phyloP scores from a whole-genome alignment of 2,329 filamentous ascomycete genomes.

The Talaromyces sp. region DNA sequence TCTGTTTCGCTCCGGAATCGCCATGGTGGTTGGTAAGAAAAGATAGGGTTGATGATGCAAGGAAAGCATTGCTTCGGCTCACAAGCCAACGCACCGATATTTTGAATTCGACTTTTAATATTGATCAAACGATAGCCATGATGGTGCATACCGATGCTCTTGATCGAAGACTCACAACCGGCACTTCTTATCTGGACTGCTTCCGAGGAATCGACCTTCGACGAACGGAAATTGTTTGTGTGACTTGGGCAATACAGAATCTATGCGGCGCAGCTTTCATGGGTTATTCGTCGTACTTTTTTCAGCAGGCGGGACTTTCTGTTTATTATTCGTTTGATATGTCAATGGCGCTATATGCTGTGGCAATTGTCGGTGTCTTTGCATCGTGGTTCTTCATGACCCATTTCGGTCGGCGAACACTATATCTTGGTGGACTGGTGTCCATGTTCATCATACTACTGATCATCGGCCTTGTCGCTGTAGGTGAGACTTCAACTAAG shows the following conservation, averaged over 20 bases:
- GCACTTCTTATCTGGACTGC: conserved; percentile 74
- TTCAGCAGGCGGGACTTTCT: conserved; percentile 53
- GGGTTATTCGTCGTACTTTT: conserved; percentile 60
- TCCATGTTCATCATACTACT: conserved; percentile 72
- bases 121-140: conserved; percentile 82
- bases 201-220: conserved; percentile 75
- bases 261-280: conserved; percentile 62
- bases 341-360: conserved; percentile 55
- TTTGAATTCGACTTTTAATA: conserved; percentile 65
- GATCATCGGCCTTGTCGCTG: conserved; percentile 76
- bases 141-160: conserved; percentile 85
- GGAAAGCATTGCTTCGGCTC: conserved; percentile 41
- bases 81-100: conserved; percentile 34
- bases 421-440: conserved; percentile 74
- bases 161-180: conserved; percentile 71
- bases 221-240: conserved; percentile 68
- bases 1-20: conserved; percentile 48
- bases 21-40: conserved; percentile 51
- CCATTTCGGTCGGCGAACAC: conserved; percentile 66
- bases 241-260: conserved; percentile 63
- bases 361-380: conserved; percentile 74
- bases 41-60: conserved; percentile 44
- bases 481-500: conserved; percentile 55
- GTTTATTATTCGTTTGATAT: conserved; percentile 51
- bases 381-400: conserved; percentile 79